Evolutionary conservation across 2,329 filamentous ascomycete genomes (phyloP).

Genomic region (Scopulariopsis brevicaulis): DNA sequence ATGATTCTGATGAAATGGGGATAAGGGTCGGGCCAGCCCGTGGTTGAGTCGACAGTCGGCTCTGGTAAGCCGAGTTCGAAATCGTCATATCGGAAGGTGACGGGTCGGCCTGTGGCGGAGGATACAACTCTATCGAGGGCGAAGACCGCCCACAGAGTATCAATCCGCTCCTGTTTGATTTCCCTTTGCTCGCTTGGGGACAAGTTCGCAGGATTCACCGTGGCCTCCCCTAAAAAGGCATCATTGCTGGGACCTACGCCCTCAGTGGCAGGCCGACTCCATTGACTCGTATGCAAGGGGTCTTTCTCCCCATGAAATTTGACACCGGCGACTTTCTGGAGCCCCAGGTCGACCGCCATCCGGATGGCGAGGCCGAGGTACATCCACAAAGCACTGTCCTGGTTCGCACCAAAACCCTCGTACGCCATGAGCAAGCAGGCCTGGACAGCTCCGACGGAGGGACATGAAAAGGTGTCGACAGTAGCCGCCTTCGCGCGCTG

Average conservation of each 20-base stretch:
- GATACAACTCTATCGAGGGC: conserved; percentile 81
- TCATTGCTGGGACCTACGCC: conserved; percentile 23
- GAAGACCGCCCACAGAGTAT: conserved; percentile 87
- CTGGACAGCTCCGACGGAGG: conserved; percentile 73
- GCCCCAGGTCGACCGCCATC: conserved; percentile 67
- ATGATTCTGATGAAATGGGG: conserved; percentile 75
- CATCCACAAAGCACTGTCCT: conserved; percentile 90
- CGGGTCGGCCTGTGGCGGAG: conserved; percentile 73
- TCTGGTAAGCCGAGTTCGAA: conserved; percentile 66
- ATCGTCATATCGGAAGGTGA: conserved; percentile 74
- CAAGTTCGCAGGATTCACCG: conserved; percentile 8
- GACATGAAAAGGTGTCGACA: conserved; percentile 72
- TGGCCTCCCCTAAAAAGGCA: conserved; percentile 27
- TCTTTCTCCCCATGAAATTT: conserved; percentile 44
- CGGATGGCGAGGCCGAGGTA: conserved; percentile 80
- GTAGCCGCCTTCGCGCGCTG: conserved; percentile 74
- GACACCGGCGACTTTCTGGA: conserved; percentile 72
- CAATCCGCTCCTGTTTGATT: conserved; percentile 70
- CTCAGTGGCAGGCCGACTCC: conserved; percentile 19
- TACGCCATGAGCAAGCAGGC: conserved; percentile 77
- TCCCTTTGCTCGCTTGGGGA: conserved; percentile 45
- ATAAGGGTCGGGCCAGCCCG: conserved; percentile 67
- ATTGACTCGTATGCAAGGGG: conserved; percentile 33
- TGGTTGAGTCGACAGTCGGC: conserved; percentile 35
- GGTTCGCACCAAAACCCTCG: conserved; percentile 78